Evolutionary conservation across 2,329 filamentous ascomycete species (phyloP), one percentile per base, ranked within the genome.

Genomic region (Polytolypa hystricis): DNA sequence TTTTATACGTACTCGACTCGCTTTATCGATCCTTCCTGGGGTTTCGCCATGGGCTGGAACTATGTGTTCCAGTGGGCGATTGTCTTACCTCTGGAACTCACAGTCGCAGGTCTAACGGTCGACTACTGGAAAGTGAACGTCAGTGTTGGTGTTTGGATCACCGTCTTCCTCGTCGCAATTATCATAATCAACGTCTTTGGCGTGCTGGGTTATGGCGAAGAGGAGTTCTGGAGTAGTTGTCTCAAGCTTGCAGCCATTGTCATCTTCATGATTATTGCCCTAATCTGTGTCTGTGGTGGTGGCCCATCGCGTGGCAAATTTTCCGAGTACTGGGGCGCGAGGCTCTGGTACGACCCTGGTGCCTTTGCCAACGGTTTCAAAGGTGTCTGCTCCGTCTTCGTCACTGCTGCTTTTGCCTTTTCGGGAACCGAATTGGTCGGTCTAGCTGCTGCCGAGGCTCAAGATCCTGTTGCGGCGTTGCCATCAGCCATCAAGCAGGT

Each of bases 61-160:
- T 91, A 93, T 54, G 83, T 82, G 4, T 60, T 93, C 45, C 80
- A 86, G 58, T 93, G 86, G 85, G 70, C 91, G 2, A 73, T 84
- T 28, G 76, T 87, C 0, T 58, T 93, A 17, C 85, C 85, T 0
- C 69, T 93, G 31, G 85, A 93, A 56, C 77, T 93, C 36, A 81
- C 87, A 38, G 80, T 82, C 3, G 84, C 84, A 4, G 81, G 81
- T 4, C 72, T 89, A 15, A 89, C 83, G 1, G 77, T 89, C 38
- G 70, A 76, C 14, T 91, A 79, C 54, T 93, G 84, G 84, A 41
- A 41, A 27, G 46, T 42, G 23, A 45, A 54, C 28, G 42, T 59
- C 33, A 46, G 45, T 19, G 50, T 67, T 38, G 62, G 56, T 12
- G 52, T 57, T 9, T 58, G 57, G 54, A 81, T 93, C 29, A 74